Base-by-base conservation (phyloP, 495 filamentous ascomycete species). In the Penicillium atrosanguineum region DNA sequence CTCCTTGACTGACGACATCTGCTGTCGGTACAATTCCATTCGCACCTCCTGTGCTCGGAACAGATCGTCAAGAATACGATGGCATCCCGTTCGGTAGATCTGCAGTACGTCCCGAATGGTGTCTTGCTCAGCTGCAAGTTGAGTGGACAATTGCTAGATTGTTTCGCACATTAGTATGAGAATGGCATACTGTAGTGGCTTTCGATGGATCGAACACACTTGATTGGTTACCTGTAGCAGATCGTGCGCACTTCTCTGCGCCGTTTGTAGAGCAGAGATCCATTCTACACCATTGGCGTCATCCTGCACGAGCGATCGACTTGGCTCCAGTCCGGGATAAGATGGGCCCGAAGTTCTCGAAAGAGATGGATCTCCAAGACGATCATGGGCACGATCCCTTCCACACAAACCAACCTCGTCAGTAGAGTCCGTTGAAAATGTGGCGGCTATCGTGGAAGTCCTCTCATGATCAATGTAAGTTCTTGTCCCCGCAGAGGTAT, bases 1-100 rank as follows among this genome's bases (percentile, higher is more conserved):
- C 12, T 64, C 55, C 46, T 62, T 64, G 20, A 72, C 61, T 9
- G 49, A 46, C 0, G 62, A 44, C 56, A 71, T 67, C 48, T 73
- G 68, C 45, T 71, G 60, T 21, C 55, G 51, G 31, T 69, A 70
- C 12, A 73, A 19, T 36, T 55, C 53, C 46, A 73, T 67, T 3
- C 69, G 64, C 31, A 57, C 61, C 47, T 68, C 57, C 11, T 75
- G 72, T 8, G 62, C 67, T 25, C 57, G 45, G 48, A 64, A 62
- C 9, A 75, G 50, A 38, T 63, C 61, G 43, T 71, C 66, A n/a
- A 75, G 60, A 16, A 69, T 64, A 8, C 42, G 57, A 55, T 69
- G 39, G 48, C 72, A 73, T 21, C 67, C 64, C 44, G 63, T 47
- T 25, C 60, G 70, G 49, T 67, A 73, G 18, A 52, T 58, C 14